These are phyloP conservation scores for Clitoria ternatea DNA, from an alignment of 306 rosid species.

Conservation along the genomic window DNA sequence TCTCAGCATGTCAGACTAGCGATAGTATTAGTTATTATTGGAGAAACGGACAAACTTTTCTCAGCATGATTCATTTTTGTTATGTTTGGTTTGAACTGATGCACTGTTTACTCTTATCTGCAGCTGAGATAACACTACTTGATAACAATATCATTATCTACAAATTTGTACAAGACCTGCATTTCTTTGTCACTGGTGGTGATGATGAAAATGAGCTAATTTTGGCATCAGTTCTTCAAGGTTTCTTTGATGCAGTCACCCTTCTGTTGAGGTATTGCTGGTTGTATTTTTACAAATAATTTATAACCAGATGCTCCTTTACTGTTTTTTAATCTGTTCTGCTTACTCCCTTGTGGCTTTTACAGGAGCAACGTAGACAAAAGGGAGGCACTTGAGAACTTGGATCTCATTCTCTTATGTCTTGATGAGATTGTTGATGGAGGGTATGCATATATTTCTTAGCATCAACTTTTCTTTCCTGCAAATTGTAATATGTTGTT, in stretches of 20 bases:
- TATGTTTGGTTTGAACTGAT: slow-evolving; percentile 21
- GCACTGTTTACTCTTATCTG: slow-evolving; percentile 14
- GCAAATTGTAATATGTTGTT: neutral
- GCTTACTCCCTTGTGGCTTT: slow-evolving; percentile 15
- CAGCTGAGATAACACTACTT: slow-evolving; percentile 91
- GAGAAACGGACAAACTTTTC: neutral
- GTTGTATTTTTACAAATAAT: neutral
- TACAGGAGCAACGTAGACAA: slow-evolving; percentile 83
- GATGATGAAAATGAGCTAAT: slow-evolving; percentile 92
- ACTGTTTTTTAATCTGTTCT: neutral
- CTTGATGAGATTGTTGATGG: slow-evolving; percentile 92
- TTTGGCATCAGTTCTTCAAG: slow-evolving; percentile 84
- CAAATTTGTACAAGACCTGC: slow-evolving; percentile 91
- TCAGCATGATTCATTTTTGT: neutral
- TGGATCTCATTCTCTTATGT: slow-evolving; percentile 93
- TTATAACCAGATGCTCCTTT: neutral
- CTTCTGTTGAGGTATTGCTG: slow-evolving; percentile 71
- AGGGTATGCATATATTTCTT: slow-evolving; percentile 55
- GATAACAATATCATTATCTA: slow-evolving; percentile 72
- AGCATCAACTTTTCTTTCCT: neutral
- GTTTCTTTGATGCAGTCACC: slow-evolving; percentile 81
- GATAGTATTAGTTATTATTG: neutral
- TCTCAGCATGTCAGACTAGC: neutral
- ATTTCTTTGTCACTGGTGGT: slow-evolving; percentile 92
- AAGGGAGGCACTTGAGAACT: slow-evolving; percentile 93